Conservation (phyloP, 148 eudicot species). For the Camellia granthamiana region DNA sequence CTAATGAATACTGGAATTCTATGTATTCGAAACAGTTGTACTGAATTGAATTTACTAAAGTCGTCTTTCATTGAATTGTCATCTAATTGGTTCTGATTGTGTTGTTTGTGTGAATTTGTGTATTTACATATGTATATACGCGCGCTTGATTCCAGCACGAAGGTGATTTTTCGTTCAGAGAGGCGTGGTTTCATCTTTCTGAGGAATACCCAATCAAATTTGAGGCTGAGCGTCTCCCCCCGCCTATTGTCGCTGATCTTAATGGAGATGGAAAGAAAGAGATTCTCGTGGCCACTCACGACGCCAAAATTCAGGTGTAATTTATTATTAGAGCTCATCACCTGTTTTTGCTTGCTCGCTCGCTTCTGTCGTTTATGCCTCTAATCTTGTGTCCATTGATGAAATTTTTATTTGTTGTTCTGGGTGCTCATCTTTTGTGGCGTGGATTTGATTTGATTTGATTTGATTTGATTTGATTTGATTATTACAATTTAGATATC, state of each 20-base stretch:
- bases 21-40: background rate
- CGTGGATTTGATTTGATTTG: background rate
- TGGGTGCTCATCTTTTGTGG: background rate
- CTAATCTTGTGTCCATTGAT: background rate
- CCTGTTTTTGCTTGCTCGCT: background rate
- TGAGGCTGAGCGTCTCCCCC: constrained; percentile 94
- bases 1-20: constrained; percentile 2
- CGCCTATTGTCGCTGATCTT: constrained; percentile 87
- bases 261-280: constrained; percentile 89
- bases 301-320: constrained; percentile 88
- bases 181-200: constrained; percentile 88
- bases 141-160: constrained; percentile 54
- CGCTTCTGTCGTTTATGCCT: background rate
- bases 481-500: background rate
- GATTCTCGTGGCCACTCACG: constrained; percentile 87
- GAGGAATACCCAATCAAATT: constrained; percentile 93
- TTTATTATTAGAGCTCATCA: background rate
- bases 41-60: background rate
- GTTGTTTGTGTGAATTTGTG: background rate
- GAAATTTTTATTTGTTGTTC: background rate
- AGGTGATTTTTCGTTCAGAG: constrained; percentile 91
- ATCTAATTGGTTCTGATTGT: background rate
- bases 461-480: too few relatives aligned
- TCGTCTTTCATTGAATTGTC: background rate
- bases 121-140: background rate